Base-by-base conservation (phyloP, 208 protist genomes). In the Strigomonas culicis region DNA sequence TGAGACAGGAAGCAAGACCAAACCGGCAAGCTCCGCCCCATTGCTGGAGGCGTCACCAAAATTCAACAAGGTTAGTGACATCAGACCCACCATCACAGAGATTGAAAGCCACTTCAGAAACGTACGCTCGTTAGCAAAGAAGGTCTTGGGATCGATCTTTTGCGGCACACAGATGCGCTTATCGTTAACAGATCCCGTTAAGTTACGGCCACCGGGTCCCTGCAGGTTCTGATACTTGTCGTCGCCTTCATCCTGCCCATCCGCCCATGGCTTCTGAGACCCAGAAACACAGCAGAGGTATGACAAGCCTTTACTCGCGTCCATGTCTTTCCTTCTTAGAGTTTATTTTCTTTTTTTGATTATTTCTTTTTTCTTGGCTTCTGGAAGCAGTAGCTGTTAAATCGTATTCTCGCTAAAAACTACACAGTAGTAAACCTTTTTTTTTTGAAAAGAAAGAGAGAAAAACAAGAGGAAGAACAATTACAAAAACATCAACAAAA, bases 41-140 rank as follows among this genome's bases (percentile, higher is more conserved):
- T 87, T 90, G 67, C 77, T 90, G 34, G 79, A 81, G 4, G 79
- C 74, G 64, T 93, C 82, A 32, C 89, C 82, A 72, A 95, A 93
- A 71, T 87, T 91, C 53, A 95, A 66, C 47, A 95, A 67, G 0
- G 86, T 93, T 50, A 95, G 71, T 0, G 84, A 89, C 90, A 95
- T 95, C 67, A 93, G 73, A 4, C 90, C 90, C 0, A 95, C 70
- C 84, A 95, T 88, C 4, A 91, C 86, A 21, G 86, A 93, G 53
- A 97, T 97, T 24, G 82, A 92, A 13, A 97, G 78, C 92, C 92
- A 97, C 68, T 95, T 95, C 55, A 97, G 70, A 66, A 97, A 97
- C 4, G 92, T 97, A 58, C 92, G 78, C 79, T 97, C 92, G 66
- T 97, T 97, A 7, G 92, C 92, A 61, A 97, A 92, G 65, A 94